A percentile compares a stretch with the other conserved stretches of the same genome.
Conservation (phyloP, 2,329 filamentous ascomycete genomes). For the Mariannaea elegans region DNA sequence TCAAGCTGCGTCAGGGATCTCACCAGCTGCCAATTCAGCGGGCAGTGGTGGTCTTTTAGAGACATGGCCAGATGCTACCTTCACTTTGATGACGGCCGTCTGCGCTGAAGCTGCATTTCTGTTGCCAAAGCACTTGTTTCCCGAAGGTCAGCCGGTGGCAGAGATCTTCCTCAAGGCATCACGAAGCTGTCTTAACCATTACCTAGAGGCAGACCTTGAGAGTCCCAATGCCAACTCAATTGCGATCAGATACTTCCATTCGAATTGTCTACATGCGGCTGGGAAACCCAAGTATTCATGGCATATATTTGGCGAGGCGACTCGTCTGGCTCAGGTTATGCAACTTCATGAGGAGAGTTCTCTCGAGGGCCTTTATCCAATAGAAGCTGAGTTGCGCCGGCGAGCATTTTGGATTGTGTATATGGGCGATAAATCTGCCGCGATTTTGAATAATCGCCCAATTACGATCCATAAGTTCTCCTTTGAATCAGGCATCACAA, state of each 20-base stretch:
- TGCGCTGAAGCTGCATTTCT: conserved; percentile 53
- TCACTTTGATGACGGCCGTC: conserved; percentile 54
- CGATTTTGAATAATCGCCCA: conserved; percentile 51
- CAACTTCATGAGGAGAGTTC: conserved; percentile 52
- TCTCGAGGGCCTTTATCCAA: conserved; percentile 43
- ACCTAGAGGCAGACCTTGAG: conserved; percentile 53
- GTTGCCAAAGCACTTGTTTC: conserved; percentile 50
- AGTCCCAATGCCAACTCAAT: conserved; percentile 53
- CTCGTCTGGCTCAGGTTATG: conserved; percentile 53
- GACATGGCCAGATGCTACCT: conserved; percentile 48
- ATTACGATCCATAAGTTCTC: conserved; percentile 55
- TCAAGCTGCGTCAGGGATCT: conserved; percentile 14
- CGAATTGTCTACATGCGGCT: conserved; percentile 54
- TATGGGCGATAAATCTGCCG: conserved; percentile 52
- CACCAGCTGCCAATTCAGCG: conserved; percentile 21
- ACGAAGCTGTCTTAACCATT: conserved; percentile 47
- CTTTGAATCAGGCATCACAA: conserved; percentile 51
- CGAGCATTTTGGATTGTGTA: conserved; percentile 52
- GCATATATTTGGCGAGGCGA: conserved; percentile 56
- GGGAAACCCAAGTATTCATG: conserved; percentile 55
- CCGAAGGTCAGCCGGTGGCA: conserved; percentile 48
- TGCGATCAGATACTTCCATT: conserved; percentile 55
- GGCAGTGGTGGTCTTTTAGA: conserved; percentile 29
- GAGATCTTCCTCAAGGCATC: conserved; percentile 52
- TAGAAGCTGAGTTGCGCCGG: conserved; percentile 51